Conservation (phyloP, 2,329 filamentous ascomycete genomes). For the Sporothrix variecibatus region DNA sequence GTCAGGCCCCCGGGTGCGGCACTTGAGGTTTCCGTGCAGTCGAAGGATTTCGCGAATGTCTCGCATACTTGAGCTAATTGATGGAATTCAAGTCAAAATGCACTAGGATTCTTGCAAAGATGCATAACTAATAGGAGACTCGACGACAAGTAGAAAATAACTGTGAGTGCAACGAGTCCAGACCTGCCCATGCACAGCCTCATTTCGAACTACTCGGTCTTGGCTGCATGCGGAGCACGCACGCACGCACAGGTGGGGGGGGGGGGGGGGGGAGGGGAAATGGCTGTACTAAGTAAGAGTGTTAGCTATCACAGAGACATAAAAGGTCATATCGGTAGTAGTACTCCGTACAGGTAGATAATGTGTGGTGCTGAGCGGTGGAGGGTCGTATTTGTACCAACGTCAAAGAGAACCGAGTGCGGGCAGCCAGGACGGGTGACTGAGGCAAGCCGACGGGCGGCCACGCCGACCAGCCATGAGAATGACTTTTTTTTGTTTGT, state of each 20-base stretch:
- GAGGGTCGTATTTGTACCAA: not conserved
- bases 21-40: not conserved
- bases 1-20: not conserved
- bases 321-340: not conserved
- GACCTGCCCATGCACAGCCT: not conserved
- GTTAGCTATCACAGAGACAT: not conserved
- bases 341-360: not conserved
- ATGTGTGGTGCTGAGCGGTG: not conserved
- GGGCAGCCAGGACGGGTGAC: not conserved
- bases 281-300: not conserved
- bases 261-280: not conserved
- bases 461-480: not conserved
- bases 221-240: not conserved
- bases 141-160: not conserved
- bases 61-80: not conserved
- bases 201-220: not conserved
- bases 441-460: not conserved
- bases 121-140: no score
- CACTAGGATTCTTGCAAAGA: not conserved
- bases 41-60: not conserved
- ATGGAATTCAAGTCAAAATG: not conserved
- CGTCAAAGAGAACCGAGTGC: not conserved
- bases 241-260: not conserved
- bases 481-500: no score
- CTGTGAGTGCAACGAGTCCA: not conserved